Evolutionary conservation across 306 rosid genomes (phyloP), one percentile per base, ranked within the genome.

Genomic region (Vicia villosa): DNA sequence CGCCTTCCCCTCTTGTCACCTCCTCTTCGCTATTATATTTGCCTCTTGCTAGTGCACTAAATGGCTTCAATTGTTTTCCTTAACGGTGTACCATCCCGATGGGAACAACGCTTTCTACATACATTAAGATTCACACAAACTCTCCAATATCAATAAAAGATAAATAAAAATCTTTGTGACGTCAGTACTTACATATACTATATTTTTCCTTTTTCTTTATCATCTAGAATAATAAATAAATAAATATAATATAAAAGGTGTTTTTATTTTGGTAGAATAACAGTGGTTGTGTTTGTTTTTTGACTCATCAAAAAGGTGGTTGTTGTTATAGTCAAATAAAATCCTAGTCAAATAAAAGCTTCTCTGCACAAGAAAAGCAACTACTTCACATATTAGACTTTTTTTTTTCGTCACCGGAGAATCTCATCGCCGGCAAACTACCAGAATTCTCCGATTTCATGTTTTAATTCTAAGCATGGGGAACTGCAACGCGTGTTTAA

Each of bases 401-500:
- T 8, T 47, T 51, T 20, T 2, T 47, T 22, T 47, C 54, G 8
- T 47, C 54, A 47, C 57, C 57, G 57, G 57, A 51, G 22, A 51
- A 51, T 9, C 6, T 20, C 26, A 51, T 14, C 57, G 14, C 79
- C 71, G 55, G 52, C 69, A 22, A 20, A 36, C 10, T 63, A 17
- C 5, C 22, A 11, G 4, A 14, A 3, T 61, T 10, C 12, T 15
- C 12, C 15, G 14, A 20, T 22, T 43, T 3, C 4, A 42, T 63
- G 68, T 3, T 40, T 40, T 6, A 12, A 42, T 42, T 42, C 13
- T 1, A 12, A 43, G 4, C 21, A 72, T 94, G 99, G 99, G 99
- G 2, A 94, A 94, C 66, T 94, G 99, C 74, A 83, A 77, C 88
- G 79, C 77, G 0, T 94, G 99, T 63, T 76, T 83, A 50, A 66